These are phyloP conservation scores for Pulicaria dysenterica DNA, from an alignment of 129 eudicot species.

Conservation along the genomic window DNA sequence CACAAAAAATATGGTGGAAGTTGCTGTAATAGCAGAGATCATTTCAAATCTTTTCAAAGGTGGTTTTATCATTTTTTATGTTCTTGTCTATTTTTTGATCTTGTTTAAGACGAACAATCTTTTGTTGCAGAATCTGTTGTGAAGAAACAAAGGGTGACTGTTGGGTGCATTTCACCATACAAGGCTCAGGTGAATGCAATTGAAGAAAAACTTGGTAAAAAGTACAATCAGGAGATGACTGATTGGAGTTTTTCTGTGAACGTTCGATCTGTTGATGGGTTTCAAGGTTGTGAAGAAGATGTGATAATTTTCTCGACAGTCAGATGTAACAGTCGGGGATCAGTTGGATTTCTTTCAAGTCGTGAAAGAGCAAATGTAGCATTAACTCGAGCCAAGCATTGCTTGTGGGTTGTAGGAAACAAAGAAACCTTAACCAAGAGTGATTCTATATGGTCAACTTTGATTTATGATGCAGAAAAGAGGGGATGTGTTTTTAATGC, in stretches of 20 bases:
- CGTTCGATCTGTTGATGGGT: conserved; percentile 70
- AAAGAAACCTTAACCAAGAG: conserved; percentile 53
- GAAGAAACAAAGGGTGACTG: conserved; percentile 34
- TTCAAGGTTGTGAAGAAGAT: conserved; percentile 81
- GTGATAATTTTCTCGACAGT: conserved; percentile 70
- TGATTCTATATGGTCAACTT: conserved; percentile 56
- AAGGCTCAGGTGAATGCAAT: conserved; percentile 46
- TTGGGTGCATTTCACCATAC: conserved; percentile 43
- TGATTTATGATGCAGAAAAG: conserved; percentile 56
- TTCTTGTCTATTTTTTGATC: conserved; percentile 7
- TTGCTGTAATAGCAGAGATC: conserved; percentile 41
- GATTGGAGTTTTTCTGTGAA: conserved; percentile 39
- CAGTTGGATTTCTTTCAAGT: conserved; percentile 59
- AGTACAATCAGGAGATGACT: conserved; percentile 26
- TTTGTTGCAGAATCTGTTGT: conserved; percentile 32
- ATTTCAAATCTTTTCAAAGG: conserved; percentile 49
- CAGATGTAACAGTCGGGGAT: conserved; percentile 51
- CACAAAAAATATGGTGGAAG: conserved; percentile 52
- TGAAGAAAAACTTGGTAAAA: conserved; percentile 43
- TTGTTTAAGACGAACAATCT: not conserved
- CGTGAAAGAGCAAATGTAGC: conserved; percentile 68
- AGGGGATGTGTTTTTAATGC: conserved; percentile 58
- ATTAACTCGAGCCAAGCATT: conserved; percentile 72
- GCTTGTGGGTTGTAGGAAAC: conserved; percentile 74
- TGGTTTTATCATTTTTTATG: conserved; percentile 19